phyloP scores from a whole-genome alignment of 257 asterid genomes.

The Solanum microdontum region DNA sequence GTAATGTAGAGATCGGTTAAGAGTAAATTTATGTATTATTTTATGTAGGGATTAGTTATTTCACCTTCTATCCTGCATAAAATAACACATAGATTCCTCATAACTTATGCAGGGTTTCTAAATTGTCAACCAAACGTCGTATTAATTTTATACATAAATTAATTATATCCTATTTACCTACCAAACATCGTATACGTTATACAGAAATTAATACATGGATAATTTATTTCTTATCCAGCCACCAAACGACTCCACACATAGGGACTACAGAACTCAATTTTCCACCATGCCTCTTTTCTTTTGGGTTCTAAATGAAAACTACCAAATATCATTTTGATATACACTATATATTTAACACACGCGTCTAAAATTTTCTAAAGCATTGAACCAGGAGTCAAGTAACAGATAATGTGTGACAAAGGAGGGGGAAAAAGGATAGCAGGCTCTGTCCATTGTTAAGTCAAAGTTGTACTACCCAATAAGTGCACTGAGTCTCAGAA shows the following conservation, averaged over 20 bases:
- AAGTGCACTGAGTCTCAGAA: neutral
- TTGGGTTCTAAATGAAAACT: neutral
- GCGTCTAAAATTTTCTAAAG: neutral
- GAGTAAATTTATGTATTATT: neutral
- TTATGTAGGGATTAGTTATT: neutral
- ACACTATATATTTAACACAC: neutral
- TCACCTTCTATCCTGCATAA: neutral
- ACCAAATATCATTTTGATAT: neutral
- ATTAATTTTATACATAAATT: neutral
- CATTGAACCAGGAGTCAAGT: neutral
- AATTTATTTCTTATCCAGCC: no score
- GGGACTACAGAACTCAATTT: neutral
- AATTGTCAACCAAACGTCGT: neutral
- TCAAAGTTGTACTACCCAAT: neutral
- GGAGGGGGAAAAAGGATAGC: neutral
- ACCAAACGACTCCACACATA: neutral
- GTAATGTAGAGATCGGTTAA: neutral
- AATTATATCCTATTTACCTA: neutral
- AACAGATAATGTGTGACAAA: neutral
- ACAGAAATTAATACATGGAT: neutral
- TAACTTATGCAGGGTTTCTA: neutral
- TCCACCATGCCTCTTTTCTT: neutral
- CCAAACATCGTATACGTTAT: neutral
- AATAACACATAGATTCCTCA: neutral
- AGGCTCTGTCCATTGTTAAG: neutral